These are phyloP conservation scores for Ceratocystis harringtonii DNA, from an alignment of 2,329 filamentous ascomycete species.

Conservation along the genomic window DNA sequence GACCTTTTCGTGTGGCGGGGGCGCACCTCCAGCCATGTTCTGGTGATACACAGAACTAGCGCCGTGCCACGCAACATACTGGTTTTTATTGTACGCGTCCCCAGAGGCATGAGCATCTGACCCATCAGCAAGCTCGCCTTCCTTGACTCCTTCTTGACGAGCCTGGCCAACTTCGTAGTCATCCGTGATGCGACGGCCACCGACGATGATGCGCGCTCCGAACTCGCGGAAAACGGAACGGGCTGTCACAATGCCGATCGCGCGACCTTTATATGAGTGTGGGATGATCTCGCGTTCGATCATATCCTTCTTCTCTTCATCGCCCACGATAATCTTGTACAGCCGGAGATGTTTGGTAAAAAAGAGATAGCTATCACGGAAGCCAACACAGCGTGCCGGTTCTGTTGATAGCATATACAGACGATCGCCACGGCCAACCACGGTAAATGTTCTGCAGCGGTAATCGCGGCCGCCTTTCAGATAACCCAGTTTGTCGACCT, in stretches of 20 bases:
- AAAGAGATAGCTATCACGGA: slow-evolving; percentile 95
- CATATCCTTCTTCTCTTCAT: slow-evolving; percentile 92
- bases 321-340: slow-evolving; percentile 95
- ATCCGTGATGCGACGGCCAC: slow-evolving; percentile 69
- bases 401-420: slow-evolving; percentile 99
- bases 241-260: slow-evolving; percentile 92
- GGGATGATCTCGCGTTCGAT: slow-evolving; percentile 93
- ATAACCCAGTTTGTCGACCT: slow-evolving; percentile 80
- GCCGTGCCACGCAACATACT: slow-evolving; percentile 97
- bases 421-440: slow-evolving; percentile 65
- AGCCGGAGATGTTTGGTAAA: slow-evolving; percentile 95
- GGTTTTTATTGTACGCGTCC: slow-evolving; percentile 94
- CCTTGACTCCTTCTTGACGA: slow-evolving; percentile 60
- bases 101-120: slow-evolving; percentile 64
- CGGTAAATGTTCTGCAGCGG: slow-evolving; percentile 86
- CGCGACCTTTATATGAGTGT: slow-evolving; percentile 94
- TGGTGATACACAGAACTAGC: slow-evolving; percentile 93
- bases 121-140: slow-evolving; percentile 84
- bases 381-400: slow-evolving; percentile 88
- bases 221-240: slow-evolving; percentile 96
- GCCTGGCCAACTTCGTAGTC: slow-evolving; percentile 75
- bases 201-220: slow-evolving; percentile 83
- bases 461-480: slow-evolving; percentile 78
- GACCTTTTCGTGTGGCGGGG: slow-evolving; percentile 32
- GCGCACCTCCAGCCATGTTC: slow-evolving; percentile 58